phyloP scores from a whole-genome alignment of 129 eudicot genomes.

The Dittrichia graveolens region DNA sequence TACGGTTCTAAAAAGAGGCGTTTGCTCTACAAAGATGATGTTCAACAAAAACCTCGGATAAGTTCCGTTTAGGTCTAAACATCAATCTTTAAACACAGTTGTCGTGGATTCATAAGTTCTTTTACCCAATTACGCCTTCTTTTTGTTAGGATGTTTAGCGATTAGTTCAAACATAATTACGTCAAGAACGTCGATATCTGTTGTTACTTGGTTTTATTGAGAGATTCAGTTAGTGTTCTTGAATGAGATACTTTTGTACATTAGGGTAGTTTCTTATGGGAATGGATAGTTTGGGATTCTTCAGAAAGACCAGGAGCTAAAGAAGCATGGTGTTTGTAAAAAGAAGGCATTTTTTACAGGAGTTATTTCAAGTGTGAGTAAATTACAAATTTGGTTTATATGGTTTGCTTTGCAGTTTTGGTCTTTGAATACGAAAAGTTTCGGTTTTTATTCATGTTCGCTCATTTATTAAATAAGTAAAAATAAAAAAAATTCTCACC shows the following conservation, averaged over 20 bases:
- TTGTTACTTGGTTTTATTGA: constrained; percentile 26
- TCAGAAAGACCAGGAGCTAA: not conserved
- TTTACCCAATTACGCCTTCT: not conserved
- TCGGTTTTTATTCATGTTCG: too few relatives aligned
- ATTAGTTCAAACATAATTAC: constrained; percentile 26
- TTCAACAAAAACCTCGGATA: constrained; percentile 46
- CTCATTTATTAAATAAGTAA: too few relatives aligned
- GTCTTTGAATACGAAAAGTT: too few relatives aligned
- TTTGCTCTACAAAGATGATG: constrained; percentile 51
- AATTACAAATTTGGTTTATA: too few relatives aligned
- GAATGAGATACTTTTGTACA: constrained; percentile 17
- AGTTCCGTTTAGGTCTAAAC: constrained; percentile 29
- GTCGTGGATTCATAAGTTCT: not conserved
- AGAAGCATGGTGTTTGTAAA: too few relatives aligned
- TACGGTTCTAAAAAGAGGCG: constrained; percentile 60
- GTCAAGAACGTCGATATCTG: constrained; percentile 1
- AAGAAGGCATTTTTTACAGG: too few relatives aligned
- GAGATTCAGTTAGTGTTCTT: constrained; percentile 27
- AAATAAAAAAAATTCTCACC: too few relatives aligned
- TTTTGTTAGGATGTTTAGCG: constrained; percentile 29
- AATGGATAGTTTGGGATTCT: not conserved
- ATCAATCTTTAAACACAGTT: not conserved
- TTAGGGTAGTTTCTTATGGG: not conserved
- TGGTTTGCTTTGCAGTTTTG: too few relatives aligned
- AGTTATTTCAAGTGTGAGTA: too few relatives aligned